Base-by-base conservation (phyloP, 192 early-diverging fungal species). In the Pecoramyces ruminantium region DNA sequence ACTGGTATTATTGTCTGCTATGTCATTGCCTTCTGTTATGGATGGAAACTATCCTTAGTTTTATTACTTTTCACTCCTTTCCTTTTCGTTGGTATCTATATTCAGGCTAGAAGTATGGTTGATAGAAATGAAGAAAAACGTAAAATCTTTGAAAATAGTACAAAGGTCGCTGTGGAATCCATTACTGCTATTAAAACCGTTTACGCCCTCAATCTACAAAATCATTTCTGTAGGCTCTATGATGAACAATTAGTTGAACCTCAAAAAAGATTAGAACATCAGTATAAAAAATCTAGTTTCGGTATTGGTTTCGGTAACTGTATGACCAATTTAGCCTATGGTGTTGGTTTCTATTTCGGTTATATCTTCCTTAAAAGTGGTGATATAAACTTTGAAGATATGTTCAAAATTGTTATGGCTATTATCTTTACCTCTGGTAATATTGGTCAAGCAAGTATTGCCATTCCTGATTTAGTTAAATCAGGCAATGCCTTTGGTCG, bases 101-200 rank as follows among this genome's bases (percentile, higher is more conserved):
- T 94, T 82, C 89, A 94, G 82, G 87, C 91, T 39, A 87, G 84
- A 13, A 82, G 89, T 4, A 81, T 86, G 25, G 79, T 85, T 30
- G 86, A 87, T 51, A 21, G 87, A 85, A 80, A 84, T 85, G 11
- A 79, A 78, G 78, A 86, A 87, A 81, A 87, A 87, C 78, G 88
- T 89, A 85, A 88, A 79, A 91, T 92, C 3, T 95, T 94, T 82
- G 90, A 90, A 80, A 81, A 84, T 13, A 88, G 92, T 8, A 88
- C 87, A 67, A 89, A 92, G 83, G 87, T 92, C 11, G 94, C 95
- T 2, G 92, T 92, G 79, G 97, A 99, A 83, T 88, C 92, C 38
- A 92, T 99, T 81, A 85, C 89, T 82, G 91, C 90, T 82, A 93
- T 99, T 83, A 88, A 92, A 42, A 99, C 96, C 0, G 93, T 97